These are phyloP conservation scores for Aureobasidium sp. DNA, from an alignment of 2,329 filamentous ascomycete species.

Conservation along the genomic window DNA sequence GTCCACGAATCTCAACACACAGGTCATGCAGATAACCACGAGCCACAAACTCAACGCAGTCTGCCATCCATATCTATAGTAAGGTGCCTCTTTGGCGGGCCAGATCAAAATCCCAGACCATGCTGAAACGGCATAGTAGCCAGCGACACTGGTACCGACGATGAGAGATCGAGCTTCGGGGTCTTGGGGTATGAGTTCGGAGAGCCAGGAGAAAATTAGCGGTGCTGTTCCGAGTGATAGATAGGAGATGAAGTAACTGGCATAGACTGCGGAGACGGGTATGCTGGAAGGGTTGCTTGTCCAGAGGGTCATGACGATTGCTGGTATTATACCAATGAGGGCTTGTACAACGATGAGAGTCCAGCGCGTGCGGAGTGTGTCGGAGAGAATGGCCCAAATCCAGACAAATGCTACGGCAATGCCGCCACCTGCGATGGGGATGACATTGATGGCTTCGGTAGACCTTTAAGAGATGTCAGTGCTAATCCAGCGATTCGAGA, in stretches of 20 bases:
- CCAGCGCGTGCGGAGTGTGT: slow-evolving; percentile 44
- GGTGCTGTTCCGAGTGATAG: slow-evolving; percentile 43
- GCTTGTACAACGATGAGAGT: slow-evolving; percentile 42
- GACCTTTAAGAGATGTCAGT: neutral
- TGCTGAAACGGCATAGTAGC: slow-evolving; percentile 43
- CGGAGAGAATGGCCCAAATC: slow-evolving; percentile 47
- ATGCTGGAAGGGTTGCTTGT: slow-evolving; percentile 37
- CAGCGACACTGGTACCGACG: slow-evolving; percentile 42
- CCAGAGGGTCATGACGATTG: slow-evolving; percentile 49
- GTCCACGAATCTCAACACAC: slow-evolving; percentile 37
- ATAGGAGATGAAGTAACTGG: slow-evolving; percentile 45
- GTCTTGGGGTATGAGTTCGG: slow-evolving; percentile 44
- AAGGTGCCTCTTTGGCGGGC: slow-evolving; percentile 44
- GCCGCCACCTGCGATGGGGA: slow-evolving; percentile 41
- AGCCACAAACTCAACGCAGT: slow-evolving; percentile 38
- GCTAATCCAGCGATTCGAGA: too few relatives aligned
- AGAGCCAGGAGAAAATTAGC: slow-evolving; percentile 45
- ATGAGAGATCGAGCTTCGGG: slow-evolving; percentile 43
- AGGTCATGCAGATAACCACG: slow-evolving; percentile 40
- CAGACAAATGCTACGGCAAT: slow-evolving; percentile 46
- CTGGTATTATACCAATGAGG: slow-evolving; percentile 40
- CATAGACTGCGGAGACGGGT: slow-evolving; percentile 41
- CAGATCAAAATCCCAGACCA: slow-evolving; percentile 47
- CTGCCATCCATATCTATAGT: slow-evolving; percentile 44
- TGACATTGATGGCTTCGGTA: slow-evolving; percentile 38